Percentiles rank a stretch among this genome's conserved stretches.
Conservation (phyloP, 306 rosid genomes). For the Delonix regia region DNA sequence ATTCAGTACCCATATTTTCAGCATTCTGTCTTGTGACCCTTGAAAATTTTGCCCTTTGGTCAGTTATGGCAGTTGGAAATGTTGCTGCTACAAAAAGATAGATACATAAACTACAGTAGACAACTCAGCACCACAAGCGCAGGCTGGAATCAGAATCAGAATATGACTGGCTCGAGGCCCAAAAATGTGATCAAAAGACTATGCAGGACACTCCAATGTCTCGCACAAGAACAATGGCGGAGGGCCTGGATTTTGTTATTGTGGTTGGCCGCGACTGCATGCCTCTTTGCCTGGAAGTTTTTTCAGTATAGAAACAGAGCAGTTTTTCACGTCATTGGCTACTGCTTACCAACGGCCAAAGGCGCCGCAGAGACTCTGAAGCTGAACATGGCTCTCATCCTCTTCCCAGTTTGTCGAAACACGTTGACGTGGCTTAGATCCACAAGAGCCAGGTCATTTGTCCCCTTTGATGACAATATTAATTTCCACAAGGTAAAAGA, state of each 20-base stretch:
- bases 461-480: conserved; percentile 86
- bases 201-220: conserved; percentile 42
- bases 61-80: conserved; percentile 96
- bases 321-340: conserved; percentile 62
- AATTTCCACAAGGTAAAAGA: conserved; percentile 79
- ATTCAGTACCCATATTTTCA: background rate
- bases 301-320: conserved; percentile 62
- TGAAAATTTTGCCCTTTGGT: background rate
- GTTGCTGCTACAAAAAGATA: conserved; percentile 74
- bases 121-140: conserved; percentile 73
- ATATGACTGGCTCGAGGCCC: conserved; percentile 44
- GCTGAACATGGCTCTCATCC: conserved; percentile 91
- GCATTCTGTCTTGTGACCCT: background rate
- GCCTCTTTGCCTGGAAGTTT: conserved; percentile 81
- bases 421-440: conserved; percentile 92
- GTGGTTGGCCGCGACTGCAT: conserved; percentile 56
- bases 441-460: conserved; percentile 65
- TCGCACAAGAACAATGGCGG: conserved; percentile 71
- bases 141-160: conserved; percentile 89
- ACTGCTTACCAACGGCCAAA: conserved; percentile 82
- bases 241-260: conserved; percentile 70
- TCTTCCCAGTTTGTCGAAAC: conserved; percentile 89
- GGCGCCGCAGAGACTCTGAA: conserved; percentile 95
- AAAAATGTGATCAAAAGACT: conserved; percentile 43
- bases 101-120: conserved; percentile 81